Evolutionary conservation across 2,329 filamentous ascomycete genomes (phyloP), one percentile per base, ranked within the genome.

Genomic region (Sporothrix brasiliensis): DNA sequence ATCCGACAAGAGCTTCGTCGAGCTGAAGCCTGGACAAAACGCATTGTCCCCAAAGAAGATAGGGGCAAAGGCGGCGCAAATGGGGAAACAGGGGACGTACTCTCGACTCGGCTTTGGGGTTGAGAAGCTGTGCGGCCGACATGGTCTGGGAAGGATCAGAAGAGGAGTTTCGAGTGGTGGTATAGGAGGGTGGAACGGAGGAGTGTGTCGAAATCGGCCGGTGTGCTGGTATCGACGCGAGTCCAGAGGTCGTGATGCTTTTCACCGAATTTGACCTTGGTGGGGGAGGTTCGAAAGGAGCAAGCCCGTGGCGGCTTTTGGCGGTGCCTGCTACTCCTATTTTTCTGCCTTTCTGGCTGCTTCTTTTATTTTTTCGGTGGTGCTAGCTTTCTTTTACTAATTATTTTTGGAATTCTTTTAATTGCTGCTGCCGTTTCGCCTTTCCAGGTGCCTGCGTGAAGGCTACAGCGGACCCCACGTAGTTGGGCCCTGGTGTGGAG

Each of bases 41-140:
- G n/a, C 4, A 52, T 7, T 9, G 21, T 21, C 58, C 41, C 21
- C 21, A 63, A 63, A 19, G 13, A 47, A 63, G 30, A 67, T 39
- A 67, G 63, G 61, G 61, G 61, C 61, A 53, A 41, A 53, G 34
- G 50, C n/a, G 41, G 13, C 44, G 27, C 63, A 72, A 73, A 67
- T 74, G 72, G 74, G 73, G 7, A 72, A 73, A 67, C 74, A 72
- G 74, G 73, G 7, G 49, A 84, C 91, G 77, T 86, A 96, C 93
- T 83, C 95, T 90, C 77, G 94, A 97, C 85, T 99, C 95, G 78
- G 95, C 95, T 86, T 99, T 99, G 73, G 95, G 95, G 83, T 99
- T 99, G 75, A 99, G 91, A 78, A 99, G 90, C 85, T 98, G 94
- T 79, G 95, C 94, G 77, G 95, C 95, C 83, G 94, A 98, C 95